Base-by-base conservation (phyloP, 2,329 filamentous ascomycete genomes). In the Coniella lustricola region DNA sequence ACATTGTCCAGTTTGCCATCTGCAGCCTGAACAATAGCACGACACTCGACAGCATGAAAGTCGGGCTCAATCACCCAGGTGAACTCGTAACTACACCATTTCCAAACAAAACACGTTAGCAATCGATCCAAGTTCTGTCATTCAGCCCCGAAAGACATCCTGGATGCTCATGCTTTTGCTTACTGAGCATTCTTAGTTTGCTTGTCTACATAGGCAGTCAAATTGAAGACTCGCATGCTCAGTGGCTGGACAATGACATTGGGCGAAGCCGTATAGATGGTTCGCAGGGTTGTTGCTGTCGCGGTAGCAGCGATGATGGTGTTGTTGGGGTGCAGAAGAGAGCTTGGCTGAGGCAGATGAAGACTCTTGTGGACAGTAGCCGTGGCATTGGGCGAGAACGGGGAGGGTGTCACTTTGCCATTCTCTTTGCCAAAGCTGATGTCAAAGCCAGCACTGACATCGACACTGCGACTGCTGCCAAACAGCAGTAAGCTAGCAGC, bases 41-140 rank as follows among this genome's bases (percentile, higher is more conserved):
- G 16, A 32, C 49, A 51, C 7, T 22, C 3, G 10, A 35, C 31
- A n/a, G 29, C 32, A 16, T 48, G 12, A 3, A 33, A n/a, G n/a
- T 37, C 36, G 16, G 45, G 49, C 18, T 43, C 25, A 13, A 50
- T 43, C 12, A 22, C 20, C 22, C 38, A 41, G n/a, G 22, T 10
- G 16, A 51, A 44, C 1, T 29, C 13, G 13, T 51, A 51, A 3
- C 49, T 50, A 9, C 4, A 22, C 9, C 3, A n/a, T 41, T 13
- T 41, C 8, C 3, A 31, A 20, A 3, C 8, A 14, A 4, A 10
- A 2, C 10, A 5, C 7, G 20, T 29, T 10, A 29, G 25, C 25
- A 29, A 29, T 5, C n/a, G 10, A 29, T 10, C 10, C 25, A 29
- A 5, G 25, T 29, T 29, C 10, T 29, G 25, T 29, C 25, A 5